Conservation (phyloP, 768 basidiomycete species). For the Pisolithus marmoratus region DNA sequence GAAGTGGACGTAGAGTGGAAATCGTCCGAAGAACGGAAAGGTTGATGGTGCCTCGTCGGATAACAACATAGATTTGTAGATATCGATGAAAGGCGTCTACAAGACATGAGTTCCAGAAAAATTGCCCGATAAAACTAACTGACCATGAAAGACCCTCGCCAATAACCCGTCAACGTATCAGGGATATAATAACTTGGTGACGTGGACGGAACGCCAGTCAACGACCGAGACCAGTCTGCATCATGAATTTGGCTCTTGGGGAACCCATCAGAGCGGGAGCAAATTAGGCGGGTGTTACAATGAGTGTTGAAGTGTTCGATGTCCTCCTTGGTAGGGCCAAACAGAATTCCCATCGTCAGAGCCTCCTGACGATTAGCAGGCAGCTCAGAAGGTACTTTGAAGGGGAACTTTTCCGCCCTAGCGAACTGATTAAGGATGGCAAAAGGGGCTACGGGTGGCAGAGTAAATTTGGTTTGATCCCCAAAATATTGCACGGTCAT, state of each 20-base stretch:
- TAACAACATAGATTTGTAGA: slow-evolving; percentile 34
- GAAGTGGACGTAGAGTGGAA: slow-evolving; percentile 43
- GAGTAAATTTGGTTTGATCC: slow-evolving; percentile 20
- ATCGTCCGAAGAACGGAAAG: slow-evolving; percentile 34
- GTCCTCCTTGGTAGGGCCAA: slow-evolving; percentile 45
- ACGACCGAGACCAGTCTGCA: slow-evolving; percentile 24
- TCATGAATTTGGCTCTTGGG: slow-evolving; percentile 27
- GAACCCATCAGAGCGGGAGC: slow-evolving; percentile 13
- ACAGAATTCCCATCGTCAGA: slow-evolving; percentile 16
- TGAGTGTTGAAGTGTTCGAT: slow-evolving; percentile 36
- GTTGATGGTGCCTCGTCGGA: slow-evolving; percentile 28
- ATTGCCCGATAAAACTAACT: slow-evolving; percentile 9
- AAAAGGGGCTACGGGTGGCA: slow-evolving; percentile 41
- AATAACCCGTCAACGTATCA: slow-evolving; percentile 41
- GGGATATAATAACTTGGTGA: slow-evolving; percentile 31
- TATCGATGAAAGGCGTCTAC: slow-evolving; percentile 36
- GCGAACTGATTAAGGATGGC: slow-evolving; percentile 45
- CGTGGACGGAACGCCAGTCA: slow-evolving; percentile 4
- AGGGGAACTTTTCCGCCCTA: slow-evolving; percentile 31
- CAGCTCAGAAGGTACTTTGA: slow-evolving; percentile 37
- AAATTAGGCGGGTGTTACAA: slow-evolving; percentile 37
- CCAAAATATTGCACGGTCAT: slow-evolving; percentile 42
- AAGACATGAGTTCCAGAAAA: slow-evolving; percentile 1
- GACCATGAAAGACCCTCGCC: slow-evolving; percentile 48
- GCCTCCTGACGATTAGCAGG: slow-evolving; percentile 34